Evolutionary conservation across 2,329 filamentous ascomycete species (phyloP).

Genomic region (Cercospora brassicicola): DNA sequence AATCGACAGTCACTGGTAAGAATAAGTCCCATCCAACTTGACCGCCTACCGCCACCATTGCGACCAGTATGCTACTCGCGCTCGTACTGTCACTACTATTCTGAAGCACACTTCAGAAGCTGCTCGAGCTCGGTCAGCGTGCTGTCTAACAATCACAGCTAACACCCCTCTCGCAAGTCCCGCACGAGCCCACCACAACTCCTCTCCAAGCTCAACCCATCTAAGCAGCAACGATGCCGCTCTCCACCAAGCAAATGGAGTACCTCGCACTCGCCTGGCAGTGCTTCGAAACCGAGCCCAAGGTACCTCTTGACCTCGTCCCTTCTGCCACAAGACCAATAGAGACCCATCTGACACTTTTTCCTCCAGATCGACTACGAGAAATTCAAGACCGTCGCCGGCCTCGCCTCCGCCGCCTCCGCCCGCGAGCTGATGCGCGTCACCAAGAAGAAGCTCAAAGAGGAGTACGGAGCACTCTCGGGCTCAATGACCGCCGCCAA

Average conservation of each 20-base stretch:
- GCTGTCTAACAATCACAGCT: not conserved
- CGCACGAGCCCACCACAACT: not conserved
- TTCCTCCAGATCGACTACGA: slow-evolving; percentile 37
- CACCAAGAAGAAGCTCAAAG: slow-evolving; percentile 39
- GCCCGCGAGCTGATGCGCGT: slow-evolving; percentile 39
- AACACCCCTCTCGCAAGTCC: not conserved
- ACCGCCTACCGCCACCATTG: not conserved
- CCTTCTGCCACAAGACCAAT: not conserved
- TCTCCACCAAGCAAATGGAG: slow-evolving; percentile 33
- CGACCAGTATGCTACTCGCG: not conserved
- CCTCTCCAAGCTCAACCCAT: not conserved
- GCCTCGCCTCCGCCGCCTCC: slow-evolving; percentile 30
- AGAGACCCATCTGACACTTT: not conserved
- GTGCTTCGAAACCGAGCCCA: slow-evolving; percentile 38
- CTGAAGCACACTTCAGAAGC: not conserved
- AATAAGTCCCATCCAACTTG: not conserved
- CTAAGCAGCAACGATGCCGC: slow-evolving; percentile 27
- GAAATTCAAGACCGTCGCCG: slow-evolving; percentile 35
- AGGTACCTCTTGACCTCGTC: slow-evolving; percentile 20
- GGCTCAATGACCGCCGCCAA: slow-evolving; percentile 6
- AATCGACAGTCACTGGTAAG: not conserved
- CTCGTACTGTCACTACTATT: not conserved
- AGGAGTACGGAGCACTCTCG: slow-evolving; percentile 30
- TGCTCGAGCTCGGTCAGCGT: not conserved
- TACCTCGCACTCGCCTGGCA: slow-evolving; percentile 37